Conservation (phyloP, 2,329 filamentous ascomycete genomes). For the Epichloe sp. region DNA sequence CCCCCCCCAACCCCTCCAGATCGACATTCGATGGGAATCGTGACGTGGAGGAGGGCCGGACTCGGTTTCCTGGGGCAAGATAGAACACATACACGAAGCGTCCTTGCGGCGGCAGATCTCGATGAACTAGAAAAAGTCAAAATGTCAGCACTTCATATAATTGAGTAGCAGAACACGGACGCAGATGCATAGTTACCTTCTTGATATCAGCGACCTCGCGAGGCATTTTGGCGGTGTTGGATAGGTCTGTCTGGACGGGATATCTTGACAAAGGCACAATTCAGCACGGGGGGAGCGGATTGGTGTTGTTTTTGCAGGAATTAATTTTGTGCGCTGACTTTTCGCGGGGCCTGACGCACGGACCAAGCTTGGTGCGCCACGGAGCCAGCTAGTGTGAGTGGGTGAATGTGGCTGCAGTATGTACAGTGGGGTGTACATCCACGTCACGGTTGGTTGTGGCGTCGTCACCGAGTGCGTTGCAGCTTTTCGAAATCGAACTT, state of each 20-base stretch:
- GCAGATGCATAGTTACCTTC: slow-evolving; percentile 35
- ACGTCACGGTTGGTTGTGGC: not conserved
- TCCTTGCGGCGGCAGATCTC: slow-evolving; percentile 99
- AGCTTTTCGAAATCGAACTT: not conserved
- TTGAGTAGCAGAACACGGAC: not conserved
- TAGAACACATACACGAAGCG: slow-evolving; percentile 76
- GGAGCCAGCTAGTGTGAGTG: not conserved
- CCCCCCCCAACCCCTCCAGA: too few species aligned
- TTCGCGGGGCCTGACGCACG: slow-evolving; percentile 14
- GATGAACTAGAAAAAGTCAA: slow-evolving; percentile 60
- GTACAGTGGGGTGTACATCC: too few species aligned
- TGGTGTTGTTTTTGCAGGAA: not conserved
- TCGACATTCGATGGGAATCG: not conserved
- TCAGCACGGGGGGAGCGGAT: not conserved
- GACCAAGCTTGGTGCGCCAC: slow-evolving; percentile 6
- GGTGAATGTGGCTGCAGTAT: not conserved
- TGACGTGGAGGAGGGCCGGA: not conserved
- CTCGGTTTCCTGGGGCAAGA: slow-evolving; percentile 4
- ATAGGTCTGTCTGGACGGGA: slow-evolving; percentile 13
- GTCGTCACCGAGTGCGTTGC: slow-evolving; percentile 1
- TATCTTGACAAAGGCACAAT: slow-evolving; percentile 8
- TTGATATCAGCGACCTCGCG: slow-evolving; percentile 98
- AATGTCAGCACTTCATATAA: not conserved
- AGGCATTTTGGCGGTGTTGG: slow-evolving; percentile 72
- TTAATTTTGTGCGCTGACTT: slow-evolving; percentile 7